Evolutionary conservation across 2,329 filamentous ascomycete genomes (phyloP).

Genomic region (Onygenales sp.): DNA sequence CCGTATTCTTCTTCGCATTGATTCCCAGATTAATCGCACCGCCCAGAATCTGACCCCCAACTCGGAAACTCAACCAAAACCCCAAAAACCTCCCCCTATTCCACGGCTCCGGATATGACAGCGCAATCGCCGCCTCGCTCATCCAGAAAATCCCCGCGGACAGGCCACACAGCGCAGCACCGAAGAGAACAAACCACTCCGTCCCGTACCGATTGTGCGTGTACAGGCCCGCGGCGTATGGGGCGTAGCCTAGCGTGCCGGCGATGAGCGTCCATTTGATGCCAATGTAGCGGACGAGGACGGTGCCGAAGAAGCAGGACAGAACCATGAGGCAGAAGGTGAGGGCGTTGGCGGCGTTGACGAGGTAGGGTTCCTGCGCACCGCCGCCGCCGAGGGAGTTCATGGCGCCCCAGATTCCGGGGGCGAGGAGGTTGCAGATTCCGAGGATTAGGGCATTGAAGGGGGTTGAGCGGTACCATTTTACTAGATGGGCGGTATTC

Average conservation of each 20-base stretch:
- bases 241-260: slow-evolving; percentile 62
- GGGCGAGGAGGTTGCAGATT: slow-evolving; percentile 59
- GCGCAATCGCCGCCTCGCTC: slow-evolving; percentile 63
- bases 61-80: slow-evolving; percentile 55
- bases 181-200: slow-evolving; percentile 60
- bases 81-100: slow-evolving; percentile 57
- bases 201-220: slow-evolving; percentile 61
- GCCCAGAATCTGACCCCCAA: slow-evolving; percentile 59
- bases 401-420: slow-evolving; percentile 65
- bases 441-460: slow-evolving; percentile 65
- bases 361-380: slow-evolving; percentile 52
- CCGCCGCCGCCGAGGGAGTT: slow-evolving; percentile 64
- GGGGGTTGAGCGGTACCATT: slow-evolving; percentile 63
- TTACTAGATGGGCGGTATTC: slow-evolving; percentile 31
- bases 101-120: slow-evolving; percentile 61
- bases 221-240: slow-evolving; percentile 62
- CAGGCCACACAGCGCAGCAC: slow-evolving; percentile 59
- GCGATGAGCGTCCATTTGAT: slow-evolving; percentile 63
- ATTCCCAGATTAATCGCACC: slow-evolving; percentile 62
- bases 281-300: slow-evolving; percentile 56
- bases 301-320: slow-evolving; percentile 56
- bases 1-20: slow-evolving; percentile 47
- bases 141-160: slow-evolving; percentile 68
- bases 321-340: slow-evolving; percentile 67
- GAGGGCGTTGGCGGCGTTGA: slow-evolving; percentile 61